Conservation (phyloP, 331 rosid species). For the Erythrophleum ivorense region DNA sequence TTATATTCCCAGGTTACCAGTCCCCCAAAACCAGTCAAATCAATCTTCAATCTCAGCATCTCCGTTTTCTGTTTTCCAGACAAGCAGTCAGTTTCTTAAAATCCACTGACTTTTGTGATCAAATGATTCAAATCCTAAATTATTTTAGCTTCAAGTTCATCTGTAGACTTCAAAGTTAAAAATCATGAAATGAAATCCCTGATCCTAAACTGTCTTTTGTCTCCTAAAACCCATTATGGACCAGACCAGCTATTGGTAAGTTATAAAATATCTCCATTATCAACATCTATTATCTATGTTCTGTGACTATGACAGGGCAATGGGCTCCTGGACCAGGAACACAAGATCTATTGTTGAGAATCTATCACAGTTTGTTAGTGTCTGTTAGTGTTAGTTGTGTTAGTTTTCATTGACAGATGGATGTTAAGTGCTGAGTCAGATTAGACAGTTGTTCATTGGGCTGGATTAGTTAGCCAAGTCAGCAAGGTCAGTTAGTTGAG, state of each 20-base stretch:
- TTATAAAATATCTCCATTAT: neutral
- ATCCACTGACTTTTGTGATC: neutral
- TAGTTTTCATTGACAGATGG: neutral
- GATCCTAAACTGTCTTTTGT: neutral
- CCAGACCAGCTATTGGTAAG: neutral
- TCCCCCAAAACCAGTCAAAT: neutral
- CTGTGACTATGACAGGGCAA: neutral
- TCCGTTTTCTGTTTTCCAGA: neutral
- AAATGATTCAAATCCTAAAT: neutral
- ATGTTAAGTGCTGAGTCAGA: neutral
- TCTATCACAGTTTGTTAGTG: neutral
- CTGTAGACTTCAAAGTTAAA: neutral
- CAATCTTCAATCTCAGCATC: neutral
- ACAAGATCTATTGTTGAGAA: neutral
- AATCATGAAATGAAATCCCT: neutral
- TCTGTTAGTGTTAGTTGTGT: neutral
- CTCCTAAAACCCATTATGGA: neutral
- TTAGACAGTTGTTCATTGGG: neutral
- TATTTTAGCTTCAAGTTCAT: neutral
- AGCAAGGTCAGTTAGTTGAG: neutral
- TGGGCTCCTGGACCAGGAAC: neutral
- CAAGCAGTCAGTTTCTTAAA: conserved; percentile 19
- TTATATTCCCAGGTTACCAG: neutral
- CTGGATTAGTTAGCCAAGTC: neutral
- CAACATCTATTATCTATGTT: neutral